A percentile compares a stretch with the other conserved stretches of the same genome.
Evolutionary conservation across 139 green algal genomes (phyloP).

Genomic region (Auxenochlorella protothecoides): DNA sequence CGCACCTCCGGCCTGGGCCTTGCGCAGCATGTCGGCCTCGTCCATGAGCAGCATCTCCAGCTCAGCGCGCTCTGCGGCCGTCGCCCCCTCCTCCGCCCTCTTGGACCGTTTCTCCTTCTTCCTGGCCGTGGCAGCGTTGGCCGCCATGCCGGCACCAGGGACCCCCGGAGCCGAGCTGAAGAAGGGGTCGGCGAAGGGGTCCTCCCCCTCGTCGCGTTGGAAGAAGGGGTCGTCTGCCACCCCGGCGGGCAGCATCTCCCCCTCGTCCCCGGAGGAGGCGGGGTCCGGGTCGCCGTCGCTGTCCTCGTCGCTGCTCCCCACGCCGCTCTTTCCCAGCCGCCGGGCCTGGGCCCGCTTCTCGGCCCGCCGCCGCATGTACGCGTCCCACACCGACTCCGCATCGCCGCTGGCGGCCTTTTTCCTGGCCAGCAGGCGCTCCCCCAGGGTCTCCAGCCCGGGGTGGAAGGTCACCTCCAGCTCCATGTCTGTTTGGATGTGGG

Average conservation of each 20-base stretch:
- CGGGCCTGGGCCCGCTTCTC: conserved; percentile 58
- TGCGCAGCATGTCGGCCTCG: conserved; percentile 44
- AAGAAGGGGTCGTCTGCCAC: conserved; percentile 34
- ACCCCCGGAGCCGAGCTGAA: conserved; percentile 32
- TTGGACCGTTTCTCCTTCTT: conserved; percentile 13
- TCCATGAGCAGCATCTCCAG: conserved; percentile 93
- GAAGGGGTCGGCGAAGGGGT: conserved; percentile 78
- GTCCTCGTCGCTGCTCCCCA: conserved; percentile 20
- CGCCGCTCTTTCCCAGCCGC: conserved; percentile 18
- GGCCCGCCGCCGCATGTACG: conserved; percentile 46
- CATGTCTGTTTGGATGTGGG: conserved; percentile 13
- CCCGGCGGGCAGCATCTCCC: conserved; percentile 3
- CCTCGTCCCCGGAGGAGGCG: conserved; percentile 1
- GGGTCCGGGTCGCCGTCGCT: conserved; percentile 2
- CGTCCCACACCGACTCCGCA: conserved; percentile 75
- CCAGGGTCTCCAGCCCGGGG: conserved; percentile 66
- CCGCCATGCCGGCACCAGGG: not conserved
- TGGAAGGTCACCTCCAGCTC: conserved; percentile 67
- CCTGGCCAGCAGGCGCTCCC: conserved; percentile 54
- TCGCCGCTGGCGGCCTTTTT: conserved; percentile 25
- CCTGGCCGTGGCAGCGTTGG: conserved; percentile 2
- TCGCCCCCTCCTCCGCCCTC: conserved; percentile 16
- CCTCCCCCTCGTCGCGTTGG: conserved; percentile 25
- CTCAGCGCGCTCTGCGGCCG: conserved; percentile 45
- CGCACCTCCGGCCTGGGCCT: conserved; percentile 1